Evolutionary conservation across 805 yeast genomes (phyloP).

Genomic region (Hanseniaspora valbyensis): DNA sequence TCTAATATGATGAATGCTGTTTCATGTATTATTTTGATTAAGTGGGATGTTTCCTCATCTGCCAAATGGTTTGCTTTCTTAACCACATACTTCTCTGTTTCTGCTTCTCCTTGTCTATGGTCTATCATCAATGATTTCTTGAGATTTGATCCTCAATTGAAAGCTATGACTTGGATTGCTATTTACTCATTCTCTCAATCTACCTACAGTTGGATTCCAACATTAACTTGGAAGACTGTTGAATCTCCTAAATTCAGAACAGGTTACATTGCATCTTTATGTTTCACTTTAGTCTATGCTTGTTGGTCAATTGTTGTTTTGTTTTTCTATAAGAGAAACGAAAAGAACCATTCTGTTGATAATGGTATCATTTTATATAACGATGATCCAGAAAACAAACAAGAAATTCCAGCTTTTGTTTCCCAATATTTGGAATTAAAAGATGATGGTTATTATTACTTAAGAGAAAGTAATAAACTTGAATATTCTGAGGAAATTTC

Average conservation of each 20-base stretch:
- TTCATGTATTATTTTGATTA: conserved; percentile 45
- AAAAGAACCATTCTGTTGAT: conserved; percentile 34
- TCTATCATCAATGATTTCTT: conserved; percentile 48
- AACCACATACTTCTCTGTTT: conserved; percentile 50
- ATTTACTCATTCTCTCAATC: conserved; percentile 50
- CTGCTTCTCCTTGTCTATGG: conserved; percentile 52
- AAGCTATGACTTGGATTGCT: conserved; percentile 47
- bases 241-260: conserved; percentile 47
- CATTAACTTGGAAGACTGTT: conserved; percentile 42
- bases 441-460: conserved; percentile 25
- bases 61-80: conserved; percentile 59
- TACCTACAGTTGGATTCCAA: conserved; percentile 49
- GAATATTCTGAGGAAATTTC: not conserved
- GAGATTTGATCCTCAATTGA: conserved; percentile 44
- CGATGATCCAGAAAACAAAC: conserved; percentile 28
- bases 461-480: conserved; percentile 1
- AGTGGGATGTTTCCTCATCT: conserved; percentile 46
- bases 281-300: conserved; percentile 36
- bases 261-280: conserved; percentile 44
- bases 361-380: conserved; percentile 43
- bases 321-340: conserved; percentile 44
- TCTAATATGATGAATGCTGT: conserved; percentile 44
- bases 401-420: conserved; percentile 24
- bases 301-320: conserved; percentile 43
- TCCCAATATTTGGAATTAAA: conserved; percentile 23